Conservation (phyloP, 441 rosid species). For the Biscutella laevigata region DNA sequence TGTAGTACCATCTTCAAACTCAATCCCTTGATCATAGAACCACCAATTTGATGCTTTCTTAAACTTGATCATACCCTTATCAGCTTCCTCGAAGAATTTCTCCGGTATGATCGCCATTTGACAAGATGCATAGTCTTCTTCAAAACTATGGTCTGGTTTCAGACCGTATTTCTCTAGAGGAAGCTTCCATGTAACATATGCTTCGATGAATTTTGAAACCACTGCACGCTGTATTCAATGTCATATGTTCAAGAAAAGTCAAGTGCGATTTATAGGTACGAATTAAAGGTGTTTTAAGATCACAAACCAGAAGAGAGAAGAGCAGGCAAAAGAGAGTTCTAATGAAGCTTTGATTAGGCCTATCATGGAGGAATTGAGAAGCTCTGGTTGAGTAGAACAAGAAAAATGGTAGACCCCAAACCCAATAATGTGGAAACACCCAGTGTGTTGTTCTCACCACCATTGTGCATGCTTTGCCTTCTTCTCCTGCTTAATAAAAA, state of each 20-base stretch:
- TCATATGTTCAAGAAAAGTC: slow-evolving; percentile 20
- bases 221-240: slow-evolving; percentile 42
- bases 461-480: slow-evolving; percentile 72
- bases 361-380: slow-evolving; percentile 73
- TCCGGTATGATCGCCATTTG: slow-evolving; percentile 86
- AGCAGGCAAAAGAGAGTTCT: slow-evolving; percentile 45
- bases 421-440: slow-evolving; percentile 79
- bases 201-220: slow-evolving; percentile 69
- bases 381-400: slow-evolving; percentile 76
- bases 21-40: slow-evolving; percentile 55
- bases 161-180: slow-evolving; percentile 67
- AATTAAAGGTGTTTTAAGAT: not conserved
- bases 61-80: slow-evolving; percentile 65
- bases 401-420: slow-evolving; percentile 87
- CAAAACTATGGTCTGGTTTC: slow-evolving; percentile 75
- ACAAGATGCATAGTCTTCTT: slow-evolving; percentile 81
- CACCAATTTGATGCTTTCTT: slow-evolving; percentile 66
- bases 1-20: slow-evolving; percentile 51
- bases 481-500: slow-evolving; percentile 41
- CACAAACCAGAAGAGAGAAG: slow-evolving; percentile 56
- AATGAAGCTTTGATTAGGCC: slow-evolving; percentile 52
- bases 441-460: slow-evolving; percentile 69
- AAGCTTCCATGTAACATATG: slow-evolving; percentile 67
- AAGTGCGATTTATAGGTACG: not conserved
- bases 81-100: slow-evolving; percentile 69